These are phyloP conservation scores for Coprinopsis strossmayeri DNA, from an alignment of 768 basidiomycete genomes.

Conservation along the genomic window DNA sequence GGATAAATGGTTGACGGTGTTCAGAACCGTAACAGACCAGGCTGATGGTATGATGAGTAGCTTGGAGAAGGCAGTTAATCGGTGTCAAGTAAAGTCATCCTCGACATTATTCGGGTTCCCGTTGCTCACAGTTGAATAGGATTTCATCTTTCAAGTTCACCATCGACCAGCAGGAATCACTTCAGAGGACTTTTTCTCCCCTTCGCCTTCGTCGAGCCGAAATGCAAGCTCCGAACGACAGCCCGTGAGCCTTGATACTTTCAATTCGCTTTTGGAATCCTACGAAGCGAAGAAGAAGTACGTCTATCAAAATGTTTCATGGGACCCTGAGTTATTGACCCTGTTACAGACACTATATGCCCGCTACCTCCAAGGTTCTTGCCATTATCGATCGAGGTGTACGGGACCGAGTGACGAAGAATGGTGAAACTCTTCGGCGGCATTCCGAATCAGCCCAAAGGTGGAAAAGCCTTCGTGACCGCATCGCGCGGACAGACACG, in stretches of 20 bases:
- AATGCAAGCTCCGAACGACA: conserved; percentile 35
- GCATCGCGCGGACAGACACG: conserved; percentile 71
- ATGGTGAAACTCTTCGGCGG: conserved; percentile 87
- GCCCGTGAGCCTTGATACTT: conserved; percentile 53
- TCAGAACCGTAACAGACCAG: conserved; percentile 89
- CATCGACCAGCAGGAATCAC: conserved; percentile 39
- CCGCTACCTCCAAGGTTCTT: conserved; percentile 87
- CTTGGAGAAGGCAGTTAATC: conserved; percentile 86
- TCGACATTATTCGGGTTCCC: too few species aligned
- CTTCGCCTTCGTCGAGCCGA: conserved; percentile 37
- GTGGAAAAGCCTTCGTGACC: conserved; percentile 75
- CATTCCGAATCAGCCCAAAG: conserved; percentile 85
- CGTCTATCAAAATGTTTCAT: conserved; percentile 15
- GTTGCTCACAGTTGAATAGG: conserved; percentile 34
- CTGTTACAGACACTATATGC: conserved; percentile 78
- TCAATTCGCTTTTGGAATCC: conserved; percentile 60
- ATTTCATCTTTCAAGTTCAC: conserved; percentile 82
- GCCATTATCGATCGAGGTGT: conserved; percentile 94
- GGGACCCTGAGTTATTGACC: background rate
- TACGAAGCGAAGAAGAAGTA: conserved; percentile 90
- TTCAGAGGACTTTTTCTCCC: conserved; percentile 29
- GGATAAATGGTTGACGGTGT: conserved; percentile 95
- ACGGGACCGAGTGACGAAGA: conserved; percentile 89
- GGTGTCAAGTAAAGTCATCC: conserved; percentile 68
- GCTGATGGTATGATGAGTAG: conserved; percentile 98